These are phyloP conservation scores for Vanrija humicola DNA, from an alignment of 1,284 basidiomycete genomes.

Conservation along the genomic window DNA sequence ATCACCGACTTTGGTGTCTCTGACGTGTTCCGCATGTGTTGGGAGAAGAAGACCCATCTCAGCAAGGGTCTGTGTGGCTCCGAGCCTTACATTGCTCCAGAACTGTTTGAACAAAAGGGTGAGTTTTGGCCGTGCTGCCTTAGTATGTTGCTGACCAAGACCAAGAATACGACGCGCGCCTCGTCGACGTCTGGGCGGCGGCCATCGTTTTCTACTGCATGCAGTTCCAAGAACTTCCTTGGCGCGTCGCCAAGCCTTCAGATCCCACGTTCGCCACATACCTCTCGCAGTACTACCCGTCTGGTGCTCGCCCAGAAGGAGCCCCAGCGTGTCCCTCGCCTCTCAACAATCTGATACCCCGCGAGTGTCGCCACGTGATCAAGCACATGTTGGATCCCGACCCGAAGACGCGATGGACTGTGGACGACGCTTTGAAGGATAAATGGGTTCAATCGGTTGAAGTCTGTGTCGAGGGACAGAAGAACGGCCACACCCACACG, in stretches of 20 bases:
- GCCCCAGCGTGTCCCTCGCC: slow-evolving; percentile 36
- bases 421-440: slow-evolving; percentile 81
- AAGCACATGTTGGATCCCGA: slow-evolving; percentile 96
- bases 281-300: slow-evolving; percentile 58
- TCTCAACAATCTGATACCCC: slow-evolving; percentile 80
- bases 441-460: slow-evolving; percentile 77
- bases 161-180: slow-evolving; percentile 89
- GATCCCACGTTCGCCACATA: slow-evolving; percentile 84
- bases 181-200: slow-evolving; percentile 97
- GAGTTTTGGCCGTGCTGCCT: slow-evolving; percentile 49
- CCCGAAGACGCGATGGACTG: slow-evolving; percentile 69
- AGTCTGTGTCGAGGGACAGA: slow-evolving; percentile 44
- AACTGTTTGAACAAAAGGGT: slow-evolving; percentile 95
- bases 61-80: slow-evolving; percentile 94
- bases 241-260: slow-evolving; percentile 84
- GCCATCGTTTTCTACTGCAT: slow-evolving; percentile 98
- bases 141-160: not conserved
- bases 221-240: slow-evolving; percentile 93
- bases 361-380: slow-evolving; percentile 77
- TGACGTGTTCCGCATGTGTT: slow-evolving; percentile 95
- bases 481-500: slow-evolving; percentile 39
- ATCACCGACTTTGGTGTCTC: slow-evolving; percentile 98
- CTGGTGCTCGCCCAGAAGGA: slow-evolving; percentile 17
- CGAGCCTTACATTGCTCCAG: slow-evolving; percentile 97
- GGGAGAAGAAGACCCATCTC: slow-evolving; percentile 96